Evolutionary conservation across 352 stramenopile genomes (phyloP).

Genomic region (Globisporangium viniferum): DNA sequence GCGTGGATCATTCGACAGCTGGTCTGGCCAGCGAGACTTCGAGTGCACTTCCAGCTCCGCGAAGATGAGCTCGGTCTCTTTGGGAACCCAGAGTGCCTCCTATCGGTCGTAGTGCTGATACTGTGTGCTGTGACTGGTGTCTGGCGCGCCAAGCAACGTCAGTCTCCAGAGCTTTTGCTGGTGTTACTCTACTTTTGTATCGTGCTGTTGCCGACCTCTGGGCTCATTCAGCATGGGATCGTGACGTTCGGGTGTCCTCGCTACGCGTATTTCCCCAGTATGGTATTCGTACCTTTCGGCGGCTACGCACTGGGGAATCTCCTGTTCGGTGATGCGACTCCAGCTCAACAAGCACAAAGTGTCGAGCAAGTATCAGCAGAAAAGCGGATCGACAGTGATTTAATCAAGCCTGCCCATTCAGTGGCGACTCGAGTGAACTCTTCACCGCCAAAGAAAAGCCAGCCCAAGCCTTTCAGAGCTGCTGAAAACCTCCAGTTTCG

Average conservation of each 20-base stretch:
- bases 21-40: slow-evolving; percentile 45
- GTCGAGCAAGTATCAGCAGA: neutral
- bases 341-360: neutral
- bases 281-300: slow-evolving; percentile 40
- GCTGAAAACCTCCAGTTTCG: neutral
- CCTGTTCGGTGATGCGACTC: slow-evolving; percentile 11
- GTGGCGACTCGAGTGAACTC: neutral
- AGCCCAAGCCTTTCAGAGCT: neutral
- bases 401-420: neutral
- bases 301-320: slow-evolving; percentile 18
- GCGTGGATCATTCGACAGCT: slow-evolving; percentile 34
- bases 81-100: slow-evolving; percentile 29
- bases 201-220: slow-evolving; percentile 55
- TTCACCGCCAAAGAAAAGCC: neutral
- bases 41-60: slow-evolving; percentile 51
- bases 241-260: slow-evolving; percentile 48
- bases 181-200: slow-evolving; percentile 32
- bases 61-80: slow-evolving; percentile 27
- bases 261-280: slow-evolving; percentile 60
- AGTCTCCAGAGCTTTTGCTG: slow-evolving; percentile 22
- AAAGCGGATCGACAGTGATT: neutral
- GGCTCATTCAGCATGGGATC: slow-evolving; percentile 72
- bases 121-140: slow-evolving; percentile 5
- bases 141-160: slow-evolving; percentile 1
- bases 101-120: slow-evolving; percentile 23